Conservation (phyloP, 164 flowering plant species). For the Tetrastigma voinierianum region DNA sequence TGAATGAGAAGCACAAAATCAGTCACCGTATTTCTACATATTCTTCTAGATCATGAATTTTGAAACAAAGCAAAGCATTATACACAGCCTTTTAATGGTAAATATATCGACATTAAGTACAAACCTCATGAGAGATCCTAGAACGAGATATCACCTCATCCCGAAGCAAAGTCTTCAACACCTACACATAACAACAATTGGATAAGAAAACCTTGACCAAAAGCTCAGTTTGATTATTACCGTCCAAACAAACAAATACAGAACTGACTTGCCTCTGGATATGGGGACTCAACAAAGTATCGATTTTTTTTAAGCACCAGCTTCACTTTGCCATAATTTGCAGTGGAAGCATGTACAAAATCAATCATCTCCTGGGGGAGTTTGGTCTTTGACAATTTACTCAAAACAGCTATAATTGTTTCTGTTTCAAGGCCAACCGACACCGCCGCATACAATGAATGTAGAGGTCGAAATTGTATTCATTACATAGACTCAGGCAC, state of each 20-base stretch:
- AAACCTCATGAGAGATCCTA: conserved; percentile 31
- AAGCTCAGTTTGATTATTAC: background rate
- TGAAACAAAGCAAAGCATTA: too few species aligned
- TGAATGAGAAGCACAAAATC: too few species aligned
- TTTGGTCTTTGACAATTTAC: conserved; percentile 37
- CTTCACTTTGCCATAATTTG: conserved; percentile 98
- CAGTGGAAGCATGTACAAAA: conserved; percentile 79
- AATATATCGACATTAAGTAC: conserved; percentile 1
- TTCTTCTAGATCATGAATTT: too few species aligned
- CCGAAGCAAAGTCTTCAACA: conserved; percentile 32
- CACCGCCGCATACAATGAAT: conserved; percentile 91
- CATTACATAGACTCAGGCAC: conserved; percentile 96
- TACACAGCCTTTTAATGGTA: background rate
- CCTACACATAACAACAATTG: conserved; percentile 18
- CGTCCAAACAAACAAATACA: background rate
- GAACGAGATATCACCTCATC: conserved; percentile 30
- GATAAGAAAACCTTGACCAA: background rate
- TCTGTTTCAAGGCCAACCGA: conserved; percentile 97
- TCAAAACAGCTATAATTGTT: conserved; percentile 47
- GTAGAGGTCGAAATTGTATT: conserved; percentile 86
- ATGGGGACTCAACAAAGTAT: conserved; percentile 89
- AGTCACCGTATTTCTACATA: too few species aligned
- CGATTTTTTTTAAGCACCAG: conserved; percentile 96
- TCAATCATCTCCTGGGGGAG: conserved; percentile 46
- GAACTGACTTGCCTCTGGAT: conserved; percentile 69